Percentiles rank a stretch among this genome's conserved stretches.
phyloP scores from a whole-genome alignment of 2,329 filamentous ascomycete genomes.

The Tolypocladium pustulatum region DNA sequence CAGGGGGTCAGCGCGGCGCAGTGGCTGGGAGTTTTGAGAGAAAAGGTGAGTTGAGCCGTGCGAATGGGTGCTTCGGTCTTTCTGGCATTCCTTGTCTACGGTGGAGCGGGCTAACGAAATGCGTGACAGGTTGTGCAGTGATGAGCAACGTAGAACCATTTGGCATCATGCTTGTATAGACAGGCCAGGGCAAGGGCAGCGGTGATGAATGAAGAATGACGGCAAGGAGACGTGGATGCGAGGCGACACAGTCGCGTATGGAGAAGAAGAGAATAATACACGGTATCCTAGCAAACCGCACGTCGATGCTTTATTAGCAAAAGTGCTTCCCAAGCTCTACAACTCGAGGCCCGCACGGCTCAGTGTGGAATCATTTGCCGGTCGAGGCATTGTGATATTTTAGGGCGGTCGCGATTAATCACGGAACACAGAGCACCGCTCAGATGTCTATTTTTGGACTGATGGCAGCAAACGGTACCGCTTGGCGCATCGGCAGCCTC shows the following conservation, averaged over 20 bases:
- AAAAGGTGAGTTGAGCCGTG: conserved; percentile 61
- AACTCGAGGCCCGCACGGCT: background rate
- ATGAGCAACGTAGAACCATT: background rate
- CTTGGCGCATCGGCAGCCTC: too few relatives aligned
- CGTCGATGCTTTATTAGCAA: background rate
- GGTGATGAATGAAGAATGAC: background rate
- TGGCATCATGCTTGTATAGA: conserved; percentile 1
- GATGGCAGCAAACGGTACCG: too few relatives aligned
- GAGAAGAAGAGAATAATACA: background rate
- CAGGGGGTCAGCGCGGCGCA: conserved; percentile 87
- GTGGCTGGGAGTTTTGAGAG: conserved; percentile 83
- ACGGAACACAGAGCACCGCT: background rate
- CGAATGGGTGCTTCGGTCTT: background rate
- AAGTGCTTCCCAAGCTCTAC: background rate
- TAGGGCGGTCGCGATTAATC: background rate
- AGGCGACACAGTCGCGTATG: background rate
- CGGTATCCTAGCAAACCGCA: background rate
- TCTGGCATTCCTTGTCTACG: background rate
- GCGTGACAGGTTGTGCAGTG: conserved; percentile 2
- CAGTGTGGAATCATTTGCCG: background rate
- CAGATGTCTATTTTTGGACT: background rate
- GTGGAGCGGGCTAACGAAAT: background rate
- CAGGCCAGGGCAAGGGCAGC: background rate
- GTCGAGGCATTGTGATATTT: background rate
- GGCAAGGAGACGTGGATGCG: background rate